phyloP scores from a whole-genome alignment of 2,329 filamentous ascomycete species.

The Akanthomyces dipterigenus region DNA sequence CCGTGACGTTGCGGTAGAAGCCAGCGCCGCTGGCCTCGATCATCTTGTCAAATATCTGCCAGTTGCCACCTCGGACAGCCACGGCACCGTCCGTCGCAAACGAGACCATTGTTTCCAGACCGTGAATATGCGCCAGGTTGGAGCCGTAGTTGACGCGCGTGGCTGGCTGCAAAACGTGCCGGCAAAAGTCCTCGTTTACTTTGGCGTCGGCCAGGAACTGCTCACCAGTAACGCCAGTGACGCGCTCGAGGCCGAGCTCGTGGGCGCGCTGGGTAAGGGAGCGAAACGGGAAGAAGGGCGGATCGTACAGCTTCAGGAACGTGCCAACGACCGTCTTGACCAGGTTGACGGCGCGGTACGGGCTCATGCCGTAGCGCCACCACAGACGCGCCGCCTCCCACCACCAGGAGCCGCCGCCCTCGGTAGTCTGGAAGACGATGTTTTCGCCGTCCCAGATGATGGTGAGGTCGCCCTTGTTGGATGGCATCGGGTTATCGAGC shows the following conservation, averaged over 20 bases:
- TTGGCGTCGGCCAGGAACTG: constrained; percentile 63
- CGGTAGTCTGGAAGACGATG: constrained; percentile 63
- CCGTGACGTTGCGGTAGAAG: constrained; percentile 59
- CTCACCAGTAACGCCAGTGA: constrained; percentile 65
- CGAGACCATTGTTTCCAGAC: constrained; percentile 82
- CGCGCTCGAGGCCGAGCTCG: constrained; percentile 58
- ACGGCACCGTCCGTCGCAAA: constrained; percentile 84
- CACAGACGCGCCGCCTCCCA: constrained; percentile 74
- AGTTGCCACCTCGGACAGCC: constrained; percentile 78
- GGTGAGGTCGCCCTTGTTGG: constrained; percentile 49
- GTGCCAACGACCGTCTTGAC: constrained; percentile 64
- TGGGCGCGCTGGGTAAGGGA: constrained; percentile 64
- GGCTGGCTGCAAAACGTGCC: constrained; percentile 81
- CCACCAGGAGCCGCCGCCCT: constrained; percentile 57
- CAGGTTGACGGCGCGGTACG: constrained; percentile 64
- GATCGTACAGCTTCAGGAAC: constrained; percentile 75
- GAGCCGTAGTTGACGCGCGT: constrained; percentile 94
- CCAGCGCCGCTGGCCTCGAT: constrained; percentile 55
- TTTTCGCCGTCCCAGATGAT: constrained; percentile 78
- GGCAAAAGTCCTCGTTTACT: constrained; percentile 60
- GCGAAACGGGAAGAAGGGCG: constrained; percentile 75
- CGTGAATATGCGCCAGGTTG: constrained; percentile 80
- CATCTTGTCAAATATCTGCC: constrained; percentile 88
- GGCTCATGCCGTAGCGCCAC: constrained; percentile 79
- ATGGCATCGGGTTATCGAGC: constrained; percentile 37